Percentiles rank a stretch among this genome's conserved stretches.
Conservation (phyloP, 768 basidiomycete genomes). For the Leccinum imitatum region DNA sequence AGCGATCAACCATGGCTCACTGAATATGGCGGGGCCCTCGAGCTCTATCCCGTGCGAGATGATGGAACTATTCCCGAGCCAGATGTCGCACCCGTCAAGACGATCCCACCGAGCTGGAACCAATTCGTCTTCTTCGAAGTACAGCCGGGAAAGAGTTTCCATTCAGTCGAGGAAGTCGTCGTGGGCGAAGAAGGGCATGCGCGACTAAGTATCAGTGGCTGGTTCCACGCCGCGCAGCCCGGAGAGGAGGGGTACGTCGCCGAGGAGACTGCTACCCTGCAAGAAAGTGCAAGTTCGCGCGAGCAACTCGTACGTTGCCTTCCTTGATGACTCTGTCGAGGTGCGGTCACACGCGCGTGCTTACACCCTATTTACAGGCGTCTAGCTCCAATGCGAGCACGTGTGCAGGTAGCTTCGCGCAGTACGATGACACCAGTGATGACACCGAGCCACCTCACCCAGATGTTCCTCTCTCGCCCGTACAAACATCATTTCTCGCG, state of each 20-base stretch:
- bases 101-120: constrained; percentile 82
- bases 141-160: constrained; percentile 94
- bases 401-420: constrained; percentile 44
- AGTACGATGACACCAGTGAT: constrained; percentile 42
- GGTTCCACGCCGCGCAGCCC: constrained; percentile 93
- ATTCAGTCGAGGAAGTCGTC: constrained; percentile 96
- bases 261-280: constrained; percentile 41
- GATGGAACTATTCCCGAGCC: constrained; percentile 70
- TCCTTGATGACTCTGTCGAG: background rate
- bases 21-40: constrained; percentile 92
- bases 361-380: constrained; percentile 39
- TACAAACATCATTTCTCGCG: constrained; percentile 70
- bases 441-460: constrained; percentile 48
- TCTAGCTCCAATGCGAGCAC: constrained; percentile 49
- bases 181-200: constrained; percentile 69
- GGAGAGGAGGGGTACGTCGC: constrained; percentile 85
- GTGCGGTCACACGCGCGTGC: constrained; percentile 6
- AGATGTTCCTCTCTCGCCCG: constrained; percentile 52
- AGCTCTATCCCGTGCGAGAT: constrained; percentile 76
- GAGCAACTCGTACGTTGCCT: constrained; percentile 82
- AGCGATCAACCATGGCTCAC: constrained; percentile 74
- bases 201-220: constrained; percentile 89
- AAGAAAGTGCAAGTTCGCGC: constrained; percentile 84
- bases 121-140: constrained; percentile 88
- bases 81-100: constrained; percentile 58